These are phyloP conservation scores for Luvunga scandens DNA, from an alignment of 345 rosid genomes.

Conservation along the genomic window DNA sequence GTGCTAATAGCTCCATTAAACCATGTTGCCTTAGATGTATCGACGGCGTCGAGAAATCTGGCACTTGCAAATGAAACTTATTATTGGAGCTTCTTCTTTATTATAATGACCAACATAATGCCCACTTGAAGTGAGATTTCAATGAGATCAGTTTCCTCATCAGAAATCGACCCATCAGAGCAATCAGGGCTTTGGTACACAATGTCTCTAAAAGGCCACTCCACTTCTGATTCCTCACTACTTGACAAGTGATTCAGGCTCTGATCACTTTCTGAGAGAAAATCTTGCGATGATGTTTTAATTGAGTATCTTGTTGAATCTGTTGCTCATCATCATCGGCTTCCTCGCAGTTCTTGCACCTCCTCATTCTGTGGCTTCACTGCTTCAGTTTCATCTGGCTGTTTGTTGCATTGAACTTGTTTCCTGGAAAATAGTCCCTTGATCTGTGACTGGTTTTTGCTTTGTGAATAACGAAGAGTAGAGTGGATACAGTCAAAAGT, in stretches of 20 bases:
- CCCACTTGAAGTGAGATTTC: conserved; percentile 71
- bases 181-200: conserved; percentile 32
- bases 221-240: conserved; percentile 47
- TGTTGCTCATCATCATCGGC: not conserved
- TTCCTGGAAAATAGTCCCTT: conserved; percentile 15
- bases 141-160: conserved; percentile 62
- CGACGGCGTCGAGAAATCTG: conserved; percentile 11
- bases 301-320: conserved; percentile 1
- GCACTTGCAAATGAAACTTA: conserved; percentile 4
- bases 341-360: not conserved
- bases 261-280: conserved; percentile 30
- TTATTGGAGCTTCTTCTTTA: conserved; percentile 12
- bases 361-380: not conserved
- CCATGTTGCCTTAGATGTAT: conserved; percentile 29
- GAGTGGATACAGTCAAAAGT: conserved; percentile 30
- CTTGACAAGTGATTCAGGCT: conserved; percentile 29
- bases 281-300: conserved; percentile 19
- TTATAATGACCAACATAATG: conserved; percentile 40
- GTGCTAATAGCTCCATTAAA: conserved; percentile 44
- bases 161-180: conserved; percentile 57
- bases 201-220: conserved; percentile 32
- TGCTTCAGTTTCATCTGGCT: conserved; percentile 1
- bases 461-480: conserved; percentile 23
- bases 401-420: conserved; percentile 6
- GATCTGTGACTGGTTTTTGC: conserved; percentile 12